phyloP scores from a whole-genome alignment of 2,329 filamentous ascomycete genomes.

The Ascochyta viciae-villosae region DNA sequence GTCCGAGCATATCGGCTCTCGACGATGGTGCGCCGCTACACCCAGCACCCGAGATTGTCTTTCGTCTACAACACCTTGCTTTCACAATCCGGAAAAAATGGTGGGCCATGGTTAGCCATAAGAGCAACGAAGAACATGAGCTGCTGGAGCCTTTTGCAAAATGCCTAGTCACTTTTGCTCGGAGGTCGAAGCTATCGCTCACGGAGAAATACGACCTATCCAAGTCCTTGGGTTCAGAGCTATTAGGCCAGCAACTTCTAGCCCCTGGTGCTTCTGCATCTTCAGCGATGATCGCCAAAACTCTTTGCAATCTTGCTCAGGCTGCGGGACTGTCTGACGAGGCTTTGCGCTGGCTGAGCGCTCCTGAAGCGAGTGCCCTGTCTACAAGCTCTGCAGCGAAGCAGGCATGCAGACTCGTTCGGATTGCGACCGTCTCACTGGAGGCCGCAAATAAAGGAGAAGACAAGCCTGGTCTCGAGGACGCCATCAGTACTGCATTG shows the following conservation, averaged over 20 bases:
- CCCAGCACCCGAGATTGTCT: conserved; percentile 63
- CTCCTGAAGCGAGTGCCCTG: conserved; percentile 18
- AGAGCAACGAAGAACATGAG: conserved; percentile 68
- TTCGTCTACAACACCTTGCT: conserved; percentile 70
- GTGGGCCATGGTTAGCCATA: conserved; percentile 69
- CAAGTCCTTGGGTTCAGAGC: conserved; percentile 31
- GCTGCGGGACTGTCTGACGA: conserved; percentile 42
- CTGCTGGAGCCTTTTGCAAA: conserved; percentile 69
- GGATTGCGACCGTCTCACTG: conserved; percentile 41
- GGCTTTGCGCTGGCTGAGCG: conserved; percentile 43
- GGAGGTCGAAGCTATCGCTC: conserved; percentile 55
- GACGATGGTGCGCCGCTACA: conserved; percentile 68
- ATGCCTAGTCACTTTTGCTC: conserved; percentile 67
- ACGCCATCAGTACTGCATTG: conserved; percentile 31
- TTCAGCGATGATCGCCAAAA: conserved; percentile 20
- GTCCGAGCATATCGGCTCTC: conserved; percentile 70
- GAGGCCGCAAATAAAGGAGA: conserved; percentile 35
- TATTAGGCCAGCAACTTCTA: conserved; percentile 2
- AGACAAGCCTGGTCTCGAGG: conserved; percentile 23
- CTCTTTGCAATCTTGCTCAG: conserved; percentile 44
- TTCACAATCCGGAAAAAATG: conserved; percentile 68
- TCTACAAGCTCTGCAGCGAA: conserved; percentile 31
- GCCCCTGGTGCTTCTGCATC: conserved; percentile 1
- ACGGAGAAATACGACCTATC: conserved; percentile 52
- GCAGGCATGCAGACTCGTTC: conserved; percentile 33